Conservation (phyloP, 2,329 filamentous ascomycete genomes). For the Ophiocordyceps polyrhachis-furcata region DNA sequence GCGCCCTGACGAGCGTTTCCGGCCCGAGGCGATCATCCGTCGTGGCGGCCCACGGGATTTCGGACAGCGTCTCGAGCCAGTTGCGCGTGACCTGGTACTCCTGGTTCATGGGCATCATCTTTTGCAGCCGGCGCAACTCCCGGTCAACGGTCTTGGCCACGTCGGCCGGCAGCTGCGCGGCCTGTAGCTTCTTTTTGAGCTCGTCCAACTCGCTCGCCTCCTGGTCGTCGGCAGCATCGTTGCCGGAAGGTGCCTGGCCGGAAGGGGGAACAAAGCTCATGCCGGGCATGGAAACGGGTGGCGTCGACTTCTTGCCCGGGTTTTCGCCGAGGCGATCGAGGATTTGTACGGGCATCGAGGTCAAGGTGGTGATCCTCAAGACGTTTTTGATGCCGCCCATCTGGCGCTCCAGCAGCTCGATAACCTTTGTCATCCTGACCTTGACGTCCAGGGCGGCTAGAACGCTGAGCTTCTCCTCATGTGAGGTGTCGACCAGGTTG, state of each 20-base stretch:
- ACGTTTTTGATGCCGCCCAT: slow-evolving; percentile 71
- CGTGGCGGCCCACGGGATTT: slow-evolving; percentile 77
- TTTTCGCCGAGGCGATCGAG: slow-evolving; percentile 31
- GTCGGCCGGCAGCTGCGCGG: slow-evolving; percentile 64
- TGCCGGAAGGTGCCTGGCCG: slow-evolving; percentile 22
- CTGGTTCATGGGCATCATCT: slow-evolving; percentile 91
- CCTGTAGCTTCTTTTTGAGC: slow-evolving; percentile 70
- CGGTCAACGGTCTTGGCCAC: slow-evolving; percentile 80
- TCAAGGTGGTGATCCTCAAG: slow-evolving; percentile 67
- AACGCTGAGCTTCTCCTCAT: slow-evolving; percentile 81
- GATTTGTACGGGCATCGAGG: slow-evolving; percentile 44
- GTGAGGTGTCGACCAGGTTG: slow-evolving; percentile 69
- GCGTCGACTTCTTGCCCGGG: slow-evolving; percentile 15
- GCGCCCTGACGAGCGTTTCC: slow-evolving; percentile 59
- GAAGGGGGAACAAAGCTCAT: slow-evolving; percentile 16
- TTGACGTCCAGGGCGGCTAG: slow-evolving; percentile 66
- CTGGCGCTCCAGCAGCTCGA: slow-evolving; percentile 68
- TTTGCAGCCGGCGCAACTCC: slow-evolving; percentile 71
- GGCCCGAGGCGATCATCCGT: slow-evolving; percentile 76
- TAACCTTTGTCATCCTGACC: slow-evolving; percentile 60
- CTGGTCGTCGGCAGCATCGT: slow-evolving; percentile 46
- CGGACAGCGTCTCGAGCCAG: slow-evolving; percentile 81
- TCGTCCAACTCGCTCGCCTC: slow-evolving; percentile 84
- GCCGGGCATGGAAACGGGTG: slow-evolving; percentile 19
- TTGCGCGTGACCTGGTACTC: slow-evolving; percentile 89